Evolutionary conservation across 139 green algal genomes (phyloP), one percentile per base, ranked within the genome.

Genomic region (Edaphochlamys debaryana): DNA sequence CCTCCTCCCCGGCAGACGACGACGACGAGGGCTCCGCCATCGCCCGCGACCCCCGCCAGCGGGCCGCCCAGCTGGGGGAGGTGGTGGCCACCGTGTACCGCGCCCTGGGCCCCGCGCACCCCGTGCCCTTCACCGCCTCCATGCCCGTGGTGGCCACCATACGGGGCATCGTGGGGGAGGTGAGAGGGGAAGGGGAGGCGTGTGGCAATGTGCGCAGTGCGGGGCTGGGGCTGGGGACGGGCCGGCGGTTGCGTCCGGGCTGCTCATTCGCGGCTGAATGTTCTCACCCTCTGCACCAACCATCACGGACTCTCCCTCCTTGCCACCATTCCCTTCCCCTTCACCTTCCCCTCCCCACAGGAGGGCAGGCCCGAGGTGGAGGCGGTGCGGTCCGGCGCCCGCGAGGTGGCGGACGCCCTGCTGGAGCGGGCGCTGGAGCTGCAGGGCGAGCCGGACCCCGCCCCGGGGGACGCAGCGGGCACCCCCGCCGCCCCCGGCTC

Each of bases 121-220:
- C 9, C 40, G 67, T 96, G 52, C 93, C 93, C 0, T 79, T 97
- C 42, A 69, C 92, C 22, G 13, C 70, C 15, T 75, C 82, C 34
- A 74, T 94, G 74, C 86, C 91, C 2, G 77, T 97, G 54, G 84
- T 97, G 15, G 81, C 81, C 2, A 81, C 93, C 3, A 30, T 94
- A 48, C 70, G 73, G 3, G 67, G 64, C 48, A 87, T 86, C 34
- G 56, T 92, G 38, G 85, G 66, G 30, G 62, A 89, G 85, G 85
- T 84, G 66, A 22, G 68, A 42, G 37, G 60, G 13, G n/a, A n/a
- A n/a, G n/a, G n/a, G n/a, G n/a, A n/a, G n/a, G n/a, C n/a, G n/a
- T n/a, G n/a, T n/a, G n/a, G n/a, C n/a, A n/a, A n/a, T n/a, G n/a
- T n/a, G n/a, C n/a, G n/a, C n/a, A n/a, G n/a, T n/a, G n/a, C n/a